phyloP scores from a whole-genome alignment of 208 protist genomes.

The Acanthamoeba lenticulata region DNA sequence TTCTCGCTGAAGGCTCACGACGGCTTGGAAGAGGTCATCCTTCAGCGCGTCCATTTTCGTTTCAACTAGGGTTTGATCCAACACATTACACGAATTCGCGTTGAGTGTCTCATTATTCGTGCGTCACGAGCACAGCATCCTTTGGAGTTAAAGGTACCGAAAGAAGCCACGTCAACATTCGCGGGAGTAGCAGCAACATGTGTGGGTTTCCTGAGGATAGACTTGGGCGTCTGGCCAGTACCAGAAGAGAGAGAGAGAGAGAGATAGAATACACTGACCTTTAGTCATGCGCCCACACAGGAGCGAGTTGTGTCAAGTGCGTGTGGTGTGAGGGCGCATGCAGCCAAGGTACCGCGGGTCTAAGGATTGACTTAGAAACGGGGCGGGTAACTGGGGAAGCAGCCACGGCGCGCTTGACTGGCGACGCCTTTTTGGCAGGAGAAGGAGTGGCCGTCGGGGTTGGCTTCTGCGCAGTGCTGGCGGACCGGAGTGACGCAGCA shows the following conservation, averaged over 20 bases:
- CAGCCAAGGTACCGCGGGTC: not conserved
- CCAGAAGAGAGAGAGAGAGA: not conserved
- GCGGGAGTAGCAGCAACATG: not conserved
- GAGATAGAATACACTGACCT: too few relatives aligned
- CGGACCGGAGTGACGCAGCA: not conserved
- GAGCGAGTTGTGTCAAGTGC: too few relatives aligned
- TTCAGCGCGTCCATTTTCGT: not conserved
- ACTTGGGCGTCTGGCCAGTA: not conserved
- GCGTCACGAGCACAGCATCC: not conserved
- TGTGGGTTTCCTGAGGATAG: not conserved
- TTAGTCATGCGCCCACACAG: too few relatives aligned
- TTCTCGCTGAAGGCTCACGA: not conserved
- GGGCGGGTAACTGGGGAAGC: not conserved
- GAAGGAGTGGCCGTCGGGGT: not conserved
- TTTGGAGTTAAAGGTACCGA: not conserved
- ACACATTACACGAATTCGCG: too few relatives aligned
- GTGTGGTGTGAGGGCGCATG: too few relatives aligned
- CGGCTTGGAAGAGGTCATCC: not conserved
- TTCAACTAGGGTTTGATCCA: not conserved
- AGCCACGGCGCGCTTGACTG: not conserved
- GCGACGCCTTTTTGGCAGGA: not conserved
- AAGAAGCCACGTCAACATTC: not conserved
- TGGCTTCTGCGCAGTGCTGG: slow-evolving; percentile 15
- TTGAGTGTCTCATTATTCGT: too few relatives aligned
- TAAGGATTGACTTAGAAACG: not conserved